A percentile compares a stretch with the other conserved stretches of the same genome.
phyloP scores from a whole-genome alignment of 2,329 filamentous ascomycete genomes.

The Tolypocladium capitatum region DNA sequence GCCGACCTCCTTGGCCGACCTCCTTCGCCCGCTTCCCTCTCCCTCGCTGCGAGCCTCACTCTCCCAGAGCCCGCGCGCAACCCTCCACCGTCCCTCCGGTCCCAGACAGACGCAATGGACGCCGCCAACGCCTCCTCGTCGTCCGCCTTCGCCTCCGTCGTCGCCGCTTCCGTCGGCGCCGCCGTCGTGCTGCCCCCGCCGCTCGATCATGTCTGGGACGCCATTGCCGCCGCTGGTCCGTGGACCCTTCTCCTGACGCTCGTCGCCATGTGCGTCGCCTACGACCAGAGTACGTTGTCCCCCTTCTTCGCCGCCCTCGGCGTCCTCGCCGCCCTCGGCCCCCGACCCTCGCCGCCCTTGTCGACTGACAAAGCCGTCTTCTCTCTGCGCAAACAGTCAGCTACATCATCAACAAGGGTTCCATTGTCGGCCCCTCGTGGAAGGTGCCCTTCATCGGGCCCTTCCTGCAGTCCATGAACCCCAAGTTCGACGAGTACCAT shows the following conservation, averaged over 20 bases:
- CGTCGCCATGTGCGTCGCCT: conserved; percentile 58
- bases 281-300: conserved; percentile 69
- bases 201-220: conserved; percentile 40
- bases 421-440: conserved; percentile 59
- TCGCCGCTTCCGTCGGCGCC: conserved; percentile 41
- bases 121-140: conserved; percentile 51
- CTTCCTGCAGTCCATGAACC: conserved; percentile 82
- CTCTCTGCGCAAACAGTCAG: conserved; percentile 37
- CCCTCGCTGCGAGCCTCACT: too few species aligned
- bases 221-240: conserved; percentile 42
- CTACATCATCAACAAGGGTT: conserved; percentile 63
- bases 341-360: background rate
- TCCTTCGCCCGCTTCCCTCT: too few species aligned
- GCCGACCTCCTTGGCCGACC: too few species aligned
- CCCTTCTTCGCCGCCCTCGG: background rate
- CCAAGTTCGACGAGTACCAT: conserved; percentile 82
- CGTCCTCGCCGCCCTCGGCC: too few species aligned
- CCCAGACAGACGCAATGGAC: conserved; percentile 26
- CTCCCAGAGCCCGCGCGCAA: too few species aligned
- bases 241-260: conserved; percentile 57
- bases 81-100: too few species aligned
- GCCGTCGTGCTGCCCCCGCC: conserved; percentile 42
- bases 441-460: conserved; percentile 89
- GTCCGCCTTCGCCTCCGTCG: conserved; percentile 55
- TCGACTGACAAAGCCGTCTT: background rate